Base-by-base conservation (phyloP, 2,329 filamentous ascomycete genomes). In the Talaromyces sp. region DNA sequence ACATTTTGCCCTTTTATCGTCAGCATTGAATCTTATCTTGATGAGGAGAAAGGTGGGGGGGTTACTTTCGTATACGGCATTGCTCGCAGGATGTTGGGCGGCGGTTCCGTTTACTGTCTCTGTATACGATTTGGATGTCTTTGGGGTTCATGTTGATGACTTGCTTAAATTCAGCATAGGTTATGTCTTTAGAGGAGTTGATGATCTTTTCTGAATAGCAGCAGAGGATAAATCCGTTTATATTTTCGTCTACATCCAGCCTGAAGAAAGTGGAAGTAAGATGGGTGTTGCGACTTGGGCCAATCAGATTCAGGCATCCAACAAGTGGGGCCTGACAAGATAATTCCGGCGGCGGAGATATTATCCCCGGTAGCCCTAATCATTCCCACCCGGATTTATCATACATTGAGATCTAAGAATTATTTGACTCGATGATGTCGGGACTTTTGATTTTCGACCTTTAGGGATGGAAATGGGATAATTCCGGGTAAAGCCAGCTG, bases 41-140 rank as follows among this genome's bases (percentile, higher is more conserved):
- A 15, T 3, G 19, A 25, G 5, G 10, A 40, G 10, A 27, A 11
- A 40, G 15, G 11, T 34, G 51, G 11, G 5, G 29, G 36, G 45
- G 13, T 34, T 53, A 67, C 65, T 67, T 67, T 34, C 65, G 58
- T 45, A 61, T 58, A 27, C 65, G 63, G 40, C 65, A 67, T 49
- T 67, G 65, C 11, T 67, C 65, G 58, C 65, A 67, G 5, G 65
- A 67, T 17, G 65, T 67, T 36, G 65, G 65, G 5, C 65, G 63
- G 3, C 65, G 51, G 51, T 62, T 67, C 15, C 65, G 58, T 54
- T 67, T 67, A 25, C 15, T 59, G 43, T 67, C 65, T 61, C 15
- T 62, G 38, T 40, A 67, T 25, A 63, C 22, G 29, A 45, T 27
- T 59, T 65, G 47, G 40, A 27, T 62, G 45, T 43, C 31, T n/a